These are phyloP conservation scores for Graphilbum ipis-grandicollis DNA, from an alignment of 2,329 filamentous ascomycete genomes.

Conservation along the genomic window DNA sequence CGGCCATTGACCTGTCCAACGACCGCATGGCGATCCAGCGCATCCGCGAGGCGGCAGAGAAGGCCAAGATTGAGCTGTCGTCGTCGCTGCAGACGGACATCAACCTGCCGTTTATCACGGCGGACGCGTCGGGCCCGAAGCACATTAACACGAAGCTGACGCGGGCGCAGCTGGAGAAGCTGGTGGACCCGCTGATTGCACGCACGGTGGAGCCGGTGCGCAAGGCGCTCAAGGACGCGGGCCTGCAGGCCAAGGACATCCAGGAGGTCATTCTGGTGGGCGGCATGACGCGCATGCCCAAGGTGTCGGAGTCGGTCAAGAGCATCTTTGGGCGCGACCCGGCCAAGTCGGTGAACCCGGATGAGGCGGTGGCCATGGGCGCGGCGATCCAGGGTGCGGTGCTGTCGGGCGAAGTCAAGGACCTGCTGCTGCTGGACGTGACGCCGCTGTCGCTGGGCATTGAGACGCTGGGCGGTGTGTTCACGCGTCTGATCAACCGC, in stretches of 20 bases:
- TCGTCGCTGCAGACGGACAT: conserved; percentile 94
- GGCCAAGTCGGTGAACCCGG: conserved; percentile 95
- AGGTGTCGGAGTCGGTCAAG: conserved; percentile 93
- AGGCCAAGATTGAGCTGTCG: conserved; percentile 96
- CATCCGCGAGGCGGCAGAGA: conserved; percentile 96
- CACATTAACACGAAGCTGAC: conserved; percentile 96
- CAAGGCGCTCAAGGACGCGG: conserved; percentile 93
- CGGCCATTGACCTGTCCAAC: conserved; percentile 81
- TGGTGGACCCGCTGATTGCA: conserved; percentile 78
- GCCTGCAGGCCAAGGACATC: conserved; percentile 80
- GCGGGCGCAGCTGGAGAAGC: conserved; percentile 78
- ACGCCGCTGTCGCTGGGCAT: conserved; percentile 95
- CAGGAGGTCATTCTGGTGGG: conserved; percentile 96
- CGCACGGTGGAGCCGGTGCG: conserved; percentile 82
- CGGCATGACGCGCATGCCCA: conserved; percentile 99
- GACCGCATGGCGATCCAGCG: conserved; percentile 96
- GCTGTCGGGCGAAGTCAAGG: conserved; percentile 89
- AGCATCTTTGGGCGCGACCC: conserved; percentile 90
- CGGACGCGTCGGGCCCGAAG: conserved; percentile 87
- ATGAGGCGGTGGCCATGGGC: conserved; percentile 95
- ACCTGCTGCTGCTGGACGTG: conserved; percentile 87
- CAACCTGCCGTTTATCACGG: conserved; percentile 96
- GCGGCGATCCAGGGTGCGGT: conserved; percentile 95
- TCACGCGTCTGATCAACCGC: conserved; percentile 95
- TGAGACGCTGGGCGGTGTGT: conserved; percentile 93